Base-by-base conservation (phyloP, 805 yeast genomes). In the Candida namnaoensis region DNA sequence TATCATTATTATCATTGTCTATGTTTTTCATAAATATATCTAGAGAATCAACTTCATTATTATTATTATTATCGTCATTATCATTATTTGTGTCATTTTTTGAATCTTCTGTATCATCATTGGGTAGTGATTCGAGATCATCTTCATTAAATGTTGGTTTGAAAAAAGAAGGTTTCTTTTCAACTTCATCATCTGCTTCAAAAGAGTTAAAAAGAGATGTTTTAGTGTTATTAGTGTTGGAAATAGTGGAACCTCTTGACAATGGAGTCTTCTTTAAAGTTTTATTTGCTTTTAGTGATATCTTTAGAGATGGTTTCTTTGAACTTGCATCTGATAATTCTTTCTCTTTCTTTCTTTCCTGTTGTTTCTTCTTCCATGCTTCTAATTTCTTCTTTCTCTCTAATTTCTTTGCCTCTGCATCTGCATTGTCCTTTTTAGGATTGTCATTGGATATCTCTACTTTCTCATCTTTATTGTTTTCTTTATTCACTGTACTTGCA, bases 311-410 rank as follows among this genome's bases (percentile, higher is more conserved):
- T 19, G 19, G 19, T 19, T 3, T 19, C 19, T 19, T 19, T 19
- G 19, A 19, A 19, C 19, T 19, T 19, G 19, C 3, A 19, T 19
- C 19, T 19, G 19, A 19, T 19, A 19, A 19, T 19, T 46, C 53
- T 33, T 45, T 47, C 19, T 43, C 53, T 39, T 35, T 53, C 54
- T 49, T 59, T 40, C 47, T 36, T 41, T 47, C 56, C 24, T 47
- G 51, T 43, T 61, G 65, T 48, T 64, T 68, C 59, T 56, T 62
- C 54, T 73, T 75, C 81, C 82, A 77, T 25, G 73, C 76, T 42
- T 71, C 74, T 0, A 75, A 52, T 43, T 71, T 64, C 45, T 58
- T 56, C 36, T 62, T 65, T 36, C 71, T 60, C 35, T 58, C 62
- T 24, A 42, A 47, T 40, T 48, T 51, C 47, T 50, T 52, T 12